A percentile compares a stretch with the other conserved stretches of the same genome.
These are phyloP conservation scores for Lactarius quietus DNA, from an alignment of 768 basidiomycete genomes.

Conservation along the genomic window DNA sequence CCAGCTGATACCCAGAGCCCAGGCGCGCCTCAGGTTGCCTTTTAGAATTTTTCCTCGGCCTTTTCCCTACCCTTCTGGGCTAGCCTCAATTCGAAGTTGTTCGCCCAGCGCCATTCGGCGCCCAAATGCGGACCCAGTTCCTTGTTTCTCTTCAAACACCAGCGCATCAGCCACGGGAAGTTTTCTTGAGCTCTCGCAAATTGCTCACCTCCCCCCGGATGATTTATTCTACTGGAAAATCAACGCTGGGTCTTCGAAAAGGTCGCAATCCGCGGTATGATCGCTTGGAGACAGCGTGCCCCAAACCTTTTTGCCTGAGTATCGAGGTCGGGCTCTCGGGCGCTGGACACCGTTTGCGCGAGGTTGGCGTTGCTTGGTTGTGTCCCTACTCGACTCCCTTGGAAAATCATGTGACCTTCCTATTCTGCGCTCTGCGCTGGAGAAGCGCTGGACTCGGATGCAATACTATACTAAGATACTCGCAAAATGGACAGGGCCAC, in stretches of 20 bases:
- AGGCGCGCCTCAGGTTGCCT: slow-evolving; percentile 27
- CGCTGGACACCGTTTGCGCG: background rate
- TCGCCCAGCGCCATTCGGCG: slow-evolving; percentile 23
- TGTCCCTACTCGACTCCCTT: background rate
- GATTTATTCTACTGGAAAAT: slow-evolving; percentile 1
- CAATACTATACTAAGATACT: too few species aligned
- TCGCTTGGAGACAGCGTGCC: background rate
- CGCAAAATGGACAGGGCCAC: background rate
- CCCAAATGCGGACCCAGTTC: slow-evolving; percentile 23
- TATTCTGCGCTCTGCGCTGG: too few species aligned
- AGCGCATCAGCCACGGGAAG: slow-evolving; percentile 15
- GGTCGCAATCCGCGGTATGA: background rate
- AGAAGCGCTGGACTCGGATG: background rate
- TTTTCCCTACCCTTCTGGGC: slow-evolving; percentile 26
- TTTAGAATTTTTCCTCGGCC: slow-evolving; percentile 27
- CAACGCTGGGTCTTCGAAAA: background rate
- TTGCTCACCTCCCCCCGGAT: slow-evolving; percentile 20
- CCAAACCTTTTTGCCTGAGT: background rate
- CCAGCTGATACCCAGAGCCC: slow-evolving; percentile 23
- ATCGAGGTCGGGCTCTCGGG: background rate
- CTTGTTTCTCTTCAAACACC: slow-evolving; percentile 22
- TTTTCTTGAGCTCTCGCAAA: slow-evolving; percentile 12
- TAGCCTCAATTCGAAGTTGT: slow-evolving; percentile 26
- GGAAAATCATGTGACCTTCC: background rate
- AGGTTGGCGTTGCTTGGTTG: slow-evolving; percentile 2